phyloP scores from a whole-genome alignment of 768 basidiomycete genomes.

The Nidularia sp. region DNA sequence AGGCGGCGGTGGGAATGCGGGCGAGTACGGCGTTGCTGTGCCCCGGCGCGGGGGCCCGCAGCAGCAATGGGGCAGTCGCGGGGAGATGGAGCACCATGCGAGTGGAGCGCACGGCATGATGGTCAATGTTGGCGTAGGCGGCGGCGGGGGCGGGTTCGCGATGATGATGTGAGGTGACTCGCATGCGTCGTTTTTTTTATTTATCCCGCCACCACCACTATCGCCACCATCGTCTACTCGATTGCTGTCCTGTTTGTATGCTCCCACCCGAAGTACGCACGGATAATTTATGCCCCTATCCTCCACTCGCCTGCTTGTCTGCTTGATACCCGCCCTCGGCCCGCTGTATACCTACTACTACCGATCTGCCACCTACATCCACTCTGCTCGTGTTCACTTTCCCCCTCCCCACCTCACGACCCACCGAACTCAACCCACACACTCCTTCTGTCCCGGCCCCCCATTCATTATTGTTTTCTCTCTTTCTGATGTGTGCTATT shows the following conservation, averaged over 20 bases:
- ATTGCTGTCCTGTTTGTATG: background rate
- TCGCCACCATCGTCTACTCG: background rate
- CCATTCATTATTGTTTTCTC: no score
- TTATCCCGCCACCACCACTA: background rate
- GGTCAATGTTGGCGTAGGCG: background rate
- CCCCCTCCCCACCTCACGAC: no score
- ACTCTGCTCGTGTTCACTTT: no score
- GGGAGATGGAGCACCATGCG: background rate
- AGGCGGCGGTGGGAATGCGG: background rate
- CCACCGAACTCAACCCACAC: no score
- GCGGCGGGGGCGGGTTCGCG: background rate
- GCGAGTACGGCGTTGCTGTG: background rate
- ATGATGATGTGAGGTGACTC: background rate
- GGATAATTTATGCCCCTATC: no score
- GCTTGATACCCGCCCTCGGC: no score
- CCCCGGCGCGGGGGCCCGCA: background rate
- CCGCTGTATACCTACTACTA: no score
- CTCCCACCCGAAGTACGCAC: no score
- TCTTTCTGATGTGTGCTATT: no score
- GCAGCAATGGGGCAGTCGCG: background rate
- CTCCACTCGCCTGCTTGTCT: no score
- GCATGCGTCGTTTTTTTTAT: background rate
- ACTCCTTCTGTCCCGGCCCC: no score
- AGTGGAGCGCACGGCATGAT: background rate
- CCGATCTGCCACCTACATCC: no score